Evolutionary conservation across 1,139 yeast species (phyloP).

Genomic region (Meyerozyma guilliermondii): DNA sequence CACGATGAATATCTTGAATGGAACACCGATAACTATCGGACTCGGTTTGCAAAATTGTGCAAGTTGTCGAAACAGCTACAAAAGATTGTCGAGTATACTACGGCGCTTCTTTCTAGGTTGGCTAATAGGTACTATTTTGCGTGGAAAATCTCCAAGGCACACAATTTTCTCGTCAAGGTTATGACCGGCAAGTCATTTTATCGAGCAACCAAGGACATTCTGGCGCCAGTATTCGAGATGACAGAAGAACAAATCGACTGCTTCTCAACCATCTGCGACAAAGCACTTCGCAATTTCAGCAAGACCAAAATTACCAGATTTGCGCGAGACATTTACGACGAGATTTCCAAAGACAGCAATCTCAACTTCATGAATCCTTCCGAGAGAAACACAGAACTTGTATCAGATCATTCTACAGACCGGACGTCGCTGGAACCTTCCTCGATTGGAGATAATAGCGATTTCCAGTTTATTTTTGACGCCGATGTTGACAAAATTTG

Average conservation of each 20-base stretch:
- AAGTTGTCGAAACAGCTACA: conserved; percentile 12
- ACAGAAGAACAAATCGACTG: conserved; percentile 22
- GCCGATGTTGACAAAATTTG: conserved; percentile 37
- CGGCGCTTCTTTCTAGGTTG: conserved; percentile 22
- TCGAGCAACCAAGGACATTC: conserved; percentile 13
- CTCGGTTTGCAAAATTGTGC: conserved; percentile 11
- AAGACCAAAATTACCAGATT: conserved; percentile 9
- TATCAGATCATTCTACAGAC: conserved; percentile 4
- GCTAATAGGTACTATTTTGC: conserved; percentile 40
- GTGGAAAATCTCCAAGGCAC: conserved; percentile 39
- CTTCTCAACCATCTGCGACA: conserved; percentile 19
- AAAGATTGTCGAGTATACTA: conserved; percentile 16
- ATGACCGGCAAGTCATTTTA: conserved; percentile 26
- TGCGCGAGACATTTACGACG: conserved; percentile 8
- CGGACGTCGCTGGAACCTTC: conserved; percentile 1
- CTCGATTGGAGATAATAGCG: neutral
- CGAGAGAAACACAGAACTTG: conserved; percentile 6
- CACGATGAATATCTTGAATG: conserved; percentile 16
- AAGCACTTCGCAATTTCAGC: conserved; percentile 11
- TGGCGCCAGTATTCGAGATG: conserved; percentile 7
- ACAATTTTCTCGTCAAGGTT: conserved; percentile 21
- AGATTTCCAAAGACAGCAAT: conserved; percentile 8
- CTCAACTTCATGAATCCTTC: conserved; percentile 7
- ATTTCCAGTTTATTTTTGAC: conserved; percentile 14
- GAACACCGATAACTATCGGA: conserved; percentile 10